phyloP scores from a whole-genome alignment of 257 asterid species.

The Henckelia pumila region DNA sequence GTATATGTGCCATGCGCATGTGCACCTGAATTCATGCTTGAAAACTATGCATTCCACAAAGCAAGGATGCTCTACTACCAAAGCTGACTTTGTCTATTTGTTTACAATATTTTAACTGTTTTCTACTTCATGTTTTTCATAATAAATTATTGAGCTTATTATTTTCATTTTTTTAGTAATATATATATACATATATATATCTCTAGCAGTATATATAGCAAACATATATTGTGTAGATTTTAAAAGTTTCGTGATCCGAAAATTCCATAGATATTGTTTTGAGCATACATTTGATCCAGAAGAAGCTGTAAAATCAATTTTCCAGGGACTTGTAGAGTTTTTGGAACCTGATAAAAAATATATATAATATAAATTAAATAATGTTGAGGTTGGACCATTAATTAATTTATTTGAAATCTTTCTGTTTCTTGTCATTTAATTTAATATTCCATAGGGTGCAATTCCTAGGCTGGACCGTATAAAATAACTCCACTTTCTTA shows the following conservation, averaged over 20 bases:
- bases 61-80: constrained; percentile 27
- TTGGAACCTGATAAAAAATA: too few species aligned
- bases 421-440: background rate
- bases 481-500: constrained; percentile 6
- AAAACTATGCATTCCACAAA: constrained; percentile 39
- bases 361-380: too few species aligned
- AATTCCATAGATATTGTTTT: too few species aligned
- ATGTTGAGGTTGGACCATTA: background rate
- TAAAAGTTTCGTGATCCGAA: too few species aligned
- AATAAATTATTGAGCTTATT: background rate
- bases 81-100: constrained; percentile 23
- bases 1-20: constrained; percentile 29
- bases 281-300: too few species aligned
- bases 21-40: constrained; percentile 42
- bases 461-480: constrained; percentile 10
- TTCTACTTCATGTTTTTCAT: constrained; percentile 5
- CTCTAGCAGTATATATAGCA: too few species aligned
- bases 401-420: constrained; percentile 3
- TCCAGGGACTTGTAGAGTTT: too few species aligned
- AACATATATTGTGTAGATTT: too few species aligned
- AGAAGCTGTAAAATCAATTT: too few species aligned
- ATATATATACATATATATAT: too few species aligned
- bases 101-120: background rate
- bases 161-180: too few species aligned
- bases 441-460: background rate